Evolutionary conservation across 2,329 filamentous ascomycete species (phyloP).

Genomic region (Alternaria triticina): DNA sequence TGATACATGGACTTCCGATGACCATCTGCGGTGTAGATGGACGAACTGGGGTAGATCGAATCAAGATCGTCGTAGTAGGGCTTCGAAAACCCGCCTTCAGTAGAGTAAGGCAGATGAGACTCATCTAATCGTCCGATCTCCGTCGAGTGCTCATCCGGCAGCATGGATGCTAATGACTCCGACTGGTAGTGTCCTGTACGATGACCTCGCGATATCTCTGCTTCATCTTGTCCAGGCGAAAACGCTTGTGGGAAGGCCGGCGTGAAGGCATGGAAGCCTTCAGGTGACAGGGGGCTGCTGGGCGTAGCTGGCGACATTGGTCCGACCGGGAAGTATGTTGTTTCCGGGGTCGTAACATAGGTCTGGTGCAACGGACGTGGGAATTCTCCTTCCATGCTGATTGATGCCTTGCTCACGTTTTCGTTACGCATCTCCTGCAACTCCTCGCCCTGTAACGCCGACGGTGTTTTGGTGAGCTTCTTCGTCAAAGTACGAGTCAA

Average conservation of each 20-base stretch:
- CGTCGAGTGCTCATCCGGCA: conserved; percentile 36
- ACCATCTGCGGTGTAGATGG: conserved; percentile 38
- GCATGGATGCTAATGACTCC: conserved; percentile 34
- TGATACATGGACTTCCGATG: conserved; percentile 26
- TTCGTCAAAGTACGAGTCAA: conserved; percentile 39
- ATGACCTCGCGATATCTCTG: conserved; percentile 8
- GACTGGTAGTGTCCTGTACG: conserved; percentile 7
- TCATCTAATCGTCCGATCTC: conserved; percentile 23
- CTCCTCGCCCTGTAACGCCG: conserved; percentile 26
- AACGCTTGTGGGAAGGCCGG: background rate
- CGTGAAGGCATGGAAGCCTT: conserved; percentile 1
- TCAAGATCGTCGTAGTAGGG: conserved; percentile 40
- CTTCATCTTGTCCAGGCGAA: conserved; percentile 12
- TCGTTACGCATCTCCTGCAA: conserved; percentile 27
- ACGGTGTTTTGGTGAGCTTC: conserved; percentile 26
- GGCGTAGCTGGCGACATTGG: conserved; percentile 27
- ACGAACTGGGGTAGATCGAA: conserved; percentile 40
- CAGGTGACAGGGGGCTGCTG: conserved; percentile 10
- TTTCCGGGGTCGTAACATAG: conserved; percentile 22
- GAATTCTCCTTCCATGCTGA: conserved; percentile 21
- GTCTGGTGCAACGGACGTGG: conserved; percentile 28
- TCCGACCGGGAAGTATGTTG: conserved; percentile 25
- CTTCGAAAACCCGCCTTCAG: conserved; percentile 11
- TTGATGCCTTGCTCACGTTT: conserved; percentile 13
- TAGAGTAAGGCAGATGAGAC: conserved; percentile 14